Conservation (phyloP, 116 monocot species). For the Papilionanthe hybrid region DNA sequence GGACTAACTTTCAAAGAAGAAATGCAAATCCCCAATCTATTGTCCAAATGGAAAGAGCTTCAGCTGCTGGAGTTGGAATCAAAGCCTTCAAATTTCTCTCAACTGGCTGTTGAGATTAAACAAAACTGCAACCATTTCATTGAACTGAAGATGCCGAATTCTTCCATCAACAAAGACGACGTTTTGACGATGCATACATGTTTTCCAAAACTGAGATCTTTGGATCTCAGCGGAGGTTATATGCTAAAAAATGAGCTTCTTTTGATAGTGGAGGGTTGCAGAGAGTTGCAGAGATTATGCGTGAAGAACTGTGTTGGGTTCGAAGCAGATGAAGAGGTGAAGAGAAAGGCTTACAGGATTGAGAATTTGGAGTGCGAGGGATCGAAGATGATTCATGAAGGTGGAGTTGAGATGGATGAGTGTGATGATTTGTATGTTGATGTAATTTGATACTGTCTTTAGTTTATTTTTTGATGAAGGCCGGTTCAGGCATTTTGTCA, state of each 20-base stretch:
- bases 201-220: not conserved
- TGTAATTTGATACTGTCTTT: not conserved
- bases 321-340: constrained; percentile 6
- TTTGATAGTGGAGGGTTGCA: constrained; percentile 1
- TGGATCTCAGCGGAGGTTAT: constrained; percentile 5
- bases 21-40: not conserved
- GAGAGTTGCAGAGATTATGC: constrained; percentile 5
- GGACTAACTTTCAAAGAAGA: not conserved
- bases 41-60: constrained; percentile 6
- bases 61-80: constrained; percentile 1
- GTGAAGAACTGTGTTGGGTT: constrained; percentile 5
- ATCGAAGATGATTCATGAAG: not conserved
- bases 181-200: not conserved
- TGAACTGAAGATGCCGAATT: not conserved
- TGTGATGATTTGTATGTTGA: not conserved
- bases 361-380: not conserved
- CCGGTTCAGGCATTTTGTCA: too few species aligned
- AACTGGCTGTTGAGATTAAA: not conserved
- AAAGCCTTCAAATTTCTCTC: not conserved
- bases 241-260: not conserved
- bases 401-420: not conserved
- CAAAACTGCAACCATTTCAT: not conserved
- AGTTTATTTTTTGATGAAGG: too few species aligned
- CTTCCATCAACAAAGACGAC: not conserved
- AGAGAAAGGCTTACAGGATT: not conserved